Percentiles rank a stretch among this genome's conserved stretches.
Conservation (phyloP, 441 rosid species). For the Croton laevigatus region DNA sequence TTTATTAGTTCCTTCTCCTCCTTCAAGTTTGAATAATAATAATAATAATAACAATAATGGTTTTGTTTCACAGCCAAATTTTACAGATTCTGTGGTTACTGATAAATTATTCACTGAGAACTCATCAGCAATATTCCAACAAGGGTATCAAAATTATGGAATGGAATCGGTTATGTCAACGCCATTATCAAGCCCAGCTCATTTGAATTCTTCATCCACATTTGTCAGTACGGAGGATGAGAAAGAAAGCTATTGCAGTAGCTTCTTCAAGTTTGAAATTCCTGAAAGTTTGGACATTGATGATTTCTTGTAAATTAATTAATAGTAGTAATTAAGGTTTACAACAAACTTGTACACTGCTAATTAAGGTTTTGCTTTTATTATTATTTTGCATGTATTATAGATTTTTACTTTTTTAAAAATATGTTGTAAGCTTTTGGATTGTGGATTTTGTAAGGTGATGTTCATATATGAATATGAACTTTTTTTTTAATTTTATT, state of each 20-base stretch:
- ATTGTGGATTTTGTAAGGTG: slow-evolving; percentile 2
- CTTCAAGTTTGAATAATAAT: slow-evolving; percentile 14
- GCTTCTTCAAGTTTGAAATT: slow-evolving; percentile 67
- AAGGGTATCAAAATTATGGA: slow-evolving; percentile 35
- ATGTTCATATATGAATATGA: not conserved
- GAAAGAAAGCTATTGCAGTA: slow-evolving; percentile 61
- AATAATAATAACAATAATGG: not conserved
- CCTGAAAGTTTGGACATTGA: slow-evolving; percentile 60
- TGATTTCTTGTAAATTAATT: slow-evolving; percentile 50
- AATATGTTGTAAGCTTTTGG: not conserved
- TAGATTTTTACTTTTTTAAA: not conserved
- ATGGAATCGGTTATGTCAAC: slow-evolving; percentile 54
- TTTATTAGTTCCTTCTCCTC: slow-evolving; percentile 6
- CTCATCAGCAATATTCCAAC: slow-evolving; percentile 15
- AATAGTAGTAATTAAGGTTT: too few relatives aligned
- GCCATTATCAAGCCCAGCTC: slow-evolving; percentile 47
- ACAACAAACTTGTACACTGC: not conserved
- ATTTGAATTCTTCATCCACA: slow-evolving; percentile 48
- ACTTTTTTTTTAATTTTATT: not conserved
- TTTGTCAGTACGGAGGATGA: slow-evolving; percentile 48
- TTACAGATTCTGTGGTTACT: slow-evolving; percentile 22
- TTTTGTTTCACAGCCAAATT: slow-evolving; percentile 28
- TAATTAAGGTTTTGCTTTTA: not conserved
- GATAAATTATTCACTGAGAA: slow-evolving; percentile 21
- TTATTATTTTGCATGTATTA: not conserved